These are phyloP conservation scores for Fraxinus cuspidata DNA, from an alignment of 257 asterid genomes.

Conservation along the genomic window DNA sequence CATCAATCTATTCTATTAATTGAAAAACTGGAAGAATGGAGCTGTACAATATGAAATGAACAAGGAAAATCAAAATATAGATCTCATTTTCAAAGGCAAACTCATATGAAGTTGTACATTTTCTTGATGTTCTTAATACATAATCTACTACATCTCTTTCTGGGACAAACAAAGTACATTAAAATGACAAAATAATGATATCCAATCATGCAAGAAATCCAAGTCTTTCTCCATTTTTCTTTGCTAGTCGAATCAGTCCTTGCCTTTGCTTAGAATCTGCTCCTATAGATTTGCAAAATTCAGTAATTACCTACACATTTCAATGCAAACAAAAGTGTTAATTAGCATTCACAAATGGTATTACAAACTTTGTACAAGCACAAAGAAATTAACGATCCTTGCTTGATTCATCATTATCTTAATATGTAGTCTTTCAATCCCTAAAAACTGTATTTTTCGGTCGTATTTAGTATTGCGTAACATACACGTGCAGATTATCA, in stretches of 20 bases:
- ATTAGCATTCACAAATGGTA: not conserved
- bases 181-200: not conserved
- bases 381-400: not conserved
- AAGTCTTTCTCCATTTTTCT: conserved; percentile 88
- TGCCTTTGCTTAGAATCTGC: conserved; percentile 89
- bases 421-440: too few relatives aligned
- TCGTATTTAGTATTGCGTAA: too few relatives aligned
- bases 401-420: too few relatives aligned
- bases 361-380: not conserved
- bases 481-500: too few relatives aligned
- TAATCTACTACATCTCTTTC: not conserved
- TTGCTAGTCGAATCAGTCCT: conserved; percentile 84
- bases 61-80: too few relatives aligned
- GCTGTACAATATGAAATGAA: too few relatives aligned
- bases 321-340: not conserved
- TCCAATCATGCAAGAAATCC: conserved; percentile 71
- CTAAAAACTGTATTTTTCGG: too few relatives aligned
- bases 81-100: not conserved
- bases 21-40: too few relatives aligned
- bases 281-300: conserved; percentile 93
- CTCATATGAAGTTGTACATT: not conserved
- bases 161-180: not conserved
- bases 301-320: conserved; percentile 72
- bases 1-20: too few relatives aligned
- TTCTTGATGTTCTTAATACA: not conserved